phyloP scores from a whole-genome alignment of 495 filamentous ascomycete species.

The Penicillium paxilli region DNA sequence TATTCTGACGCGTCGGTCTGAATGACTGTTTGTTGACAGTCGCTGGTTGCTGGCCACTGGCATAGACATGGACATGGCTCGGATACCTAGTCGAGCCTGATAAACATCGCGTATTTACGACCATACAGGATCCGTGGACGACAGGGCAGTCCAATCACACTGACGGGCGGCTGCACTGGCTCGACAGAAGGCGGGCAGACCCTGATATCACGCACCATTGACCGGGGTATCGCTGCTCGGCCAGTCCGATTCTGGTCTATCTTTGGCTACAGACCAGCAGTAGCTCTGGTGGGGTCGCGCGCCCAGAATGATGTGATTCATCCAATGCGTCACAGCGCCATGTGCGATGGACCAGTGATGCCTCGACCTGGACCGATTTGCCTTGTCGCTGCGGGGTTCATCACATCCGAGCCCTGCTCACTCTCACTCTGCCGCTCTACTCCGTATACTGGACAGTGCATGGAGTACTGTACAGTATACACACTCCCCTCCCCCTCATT shows the following conservation, averaged over 20 bases:
- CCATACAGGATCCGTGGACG: no score
- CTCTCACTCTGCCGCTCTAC: no score
- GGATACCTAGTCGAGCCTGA: not conserved
- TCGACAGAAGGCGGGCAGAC: no score
- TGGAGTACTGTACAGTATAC: no score
- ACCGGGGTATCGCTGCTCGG: slow-evolving; percentile 11
- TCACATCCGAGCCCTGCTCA: slow-evolving; percentile 28
- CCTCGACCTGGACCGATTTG: slow-evolving; percentile 18
- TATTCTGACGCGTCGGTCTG: not conserved
- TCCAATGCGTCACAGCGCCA: slow-evolving; percentile 29
- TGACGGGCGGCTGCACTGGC: slow-evolving; percentile 4
- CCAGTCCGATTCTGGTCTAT: slow-evolving; percentile 10
- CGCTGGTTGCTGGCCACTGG: not conserved
- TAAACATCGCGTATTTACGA: not conserved
- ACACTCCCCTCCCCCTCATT: slow-evolving; percentile 9
- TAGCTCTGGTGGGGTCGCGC: slow-evolving; percentile 19
- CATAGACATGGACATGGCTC: not conserved
- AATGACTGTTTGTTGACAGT: no score
- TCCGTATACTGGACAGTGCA: no score
- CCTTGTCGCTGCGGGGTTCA: slow-evolving; percentile 28
- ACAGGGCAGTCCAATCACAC: slow-evolving; percentile 11
- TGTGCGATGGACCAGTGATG: slow-evolving; percentile 25
- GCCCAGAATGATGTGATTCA: slow-evolving; percentile 26
- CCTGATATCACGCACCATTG: not conserved
- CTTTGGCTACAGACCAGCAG: slow-evolving; percentile 10